These are phyloP conservation scores for Pythium sp. DNA, from an alignment of 352 stramenopile genomes.

Conservation along the genomic window DNA sequence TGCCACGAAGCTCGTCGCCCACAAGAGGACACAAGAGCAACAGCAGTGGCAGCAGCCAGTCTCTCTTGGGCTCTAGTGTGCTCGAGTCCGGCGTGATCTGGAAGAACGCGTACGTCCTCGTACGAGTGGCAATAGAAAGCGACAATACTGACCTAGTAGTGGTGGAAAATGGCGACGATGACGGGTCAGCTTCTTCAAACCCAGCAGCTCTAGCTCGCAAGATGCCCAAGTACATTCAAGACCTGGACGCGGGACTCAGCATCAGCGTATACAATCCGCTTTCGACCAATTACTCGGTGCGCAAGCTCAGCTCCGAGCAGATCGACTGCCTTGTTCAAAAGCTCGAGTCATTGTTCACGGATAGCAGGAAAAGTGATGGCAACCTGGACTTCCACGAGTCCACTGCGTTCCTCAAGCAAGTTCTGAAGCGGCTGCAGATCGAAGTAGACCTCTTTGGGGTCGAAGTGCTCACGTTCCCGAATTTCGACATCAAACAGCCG, in stretches of 20 bases:
- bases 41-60: constrained; percentile 1
- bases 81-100: constrained; percentile 57
- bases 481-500: constrained; percentile 28
- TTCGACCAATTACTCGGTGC: constrained; percentile 11
- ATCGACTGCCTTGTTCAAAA: constrained; percentile 8
- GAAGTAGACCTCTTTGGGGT: constrained; percentile 56
- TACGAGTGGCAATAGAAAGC: constrained; percentile 22
- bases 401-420: constrained; percentile 27
- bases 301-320: constrained; percentile 12
- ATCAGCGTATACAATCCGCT: constrained; percentile 17
- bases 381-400: constrained; percentile 5
- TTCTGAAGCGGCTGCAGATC: constrained; percentile 42
- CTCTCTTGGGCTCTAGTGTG: constrained; percentile 13
- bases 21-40: constrained; percentile 15
- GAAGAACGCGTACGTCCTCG: constrained; percentile 49
- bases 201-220: not conserved
- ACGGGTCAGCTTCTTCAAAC: not conserved
- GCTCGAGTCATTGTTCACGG: not conserved
- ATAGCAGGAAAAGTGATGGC: not conserved
- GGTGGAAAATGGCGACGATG: constrained; percentile 3
- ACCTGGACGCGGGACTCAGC: not conserved
- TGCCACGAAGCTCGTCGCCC: constrained; percentile 14
- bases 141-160: not conserved
- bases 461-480: constrained; percentile 53
- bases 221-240: constrained; percentile 11